phyloP scores from a whole-genome alignment of 2,329 filamentous ascomycete genomes.

The Sarocladium oryzae region DNA sequence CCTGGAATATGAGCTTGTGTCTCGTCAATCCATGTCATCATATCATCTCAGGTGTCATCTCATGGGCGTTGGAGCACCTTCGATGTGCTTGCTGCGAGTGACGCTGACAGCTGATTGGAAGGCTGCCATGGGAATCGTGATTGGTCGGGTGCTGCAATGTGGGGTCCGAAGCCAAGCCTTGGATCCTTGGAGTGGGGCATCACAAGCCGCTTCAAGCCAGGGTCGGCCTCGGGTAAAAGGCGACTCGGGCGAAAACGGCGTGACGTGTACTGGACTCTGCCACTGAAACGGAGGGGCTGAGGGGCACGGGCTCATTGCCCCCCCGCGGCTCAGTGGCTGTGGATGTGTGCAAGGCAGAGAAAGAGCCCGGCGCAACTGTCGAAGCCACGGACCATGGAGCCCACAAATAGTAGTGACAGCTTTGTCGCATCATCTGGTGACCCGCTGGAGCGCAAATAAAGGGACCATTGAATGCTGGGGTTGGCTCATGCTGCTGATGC shows the following conservation, averaged over 20 bases:
- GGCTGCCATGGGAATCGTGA: neutral
- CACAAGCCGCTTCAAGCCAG: neutral
- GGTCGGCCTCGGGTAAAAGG: slow-evolving; percentile 1
- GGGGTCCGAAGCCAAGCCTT: neutral
- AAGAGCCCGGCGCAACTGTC: no score
- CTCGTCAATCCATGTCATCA: slow-evolving; percentile 3
- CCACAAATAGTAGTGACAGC: neutral
- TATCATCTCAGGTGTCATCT: slow-evolving; percentile 7
- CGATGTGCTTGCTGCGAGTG: no score
- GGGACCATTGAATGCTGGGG: neutral
- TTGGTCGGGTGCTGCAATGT: neutral
- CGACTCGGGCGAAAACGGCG: slow-evolving; percentile 8
- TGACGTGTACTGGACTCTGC: neutral
- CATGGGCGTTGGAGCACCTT: neutral
- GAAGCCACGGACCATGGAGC: no score
- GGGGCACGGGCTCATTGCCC: neutral
- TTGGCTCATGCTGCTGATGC: neutral
- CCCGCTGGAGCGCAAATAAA: no score
- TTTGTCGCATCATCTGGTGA: neutral
- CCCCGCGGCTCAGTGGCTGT: neutral
- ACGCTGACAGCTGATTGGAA: no score
- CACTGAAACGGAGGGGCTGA: neutral
- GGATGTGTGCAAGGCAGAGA: neutral
- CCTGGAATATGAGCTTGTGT: neutral
- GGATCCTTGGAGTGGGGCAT: neutral